These are phyloP conservation scores for Aschersonia sp. DNA, from an alignment of 2,329 filamentous ascomycete species.

Conservation along the genomic window DNA sequence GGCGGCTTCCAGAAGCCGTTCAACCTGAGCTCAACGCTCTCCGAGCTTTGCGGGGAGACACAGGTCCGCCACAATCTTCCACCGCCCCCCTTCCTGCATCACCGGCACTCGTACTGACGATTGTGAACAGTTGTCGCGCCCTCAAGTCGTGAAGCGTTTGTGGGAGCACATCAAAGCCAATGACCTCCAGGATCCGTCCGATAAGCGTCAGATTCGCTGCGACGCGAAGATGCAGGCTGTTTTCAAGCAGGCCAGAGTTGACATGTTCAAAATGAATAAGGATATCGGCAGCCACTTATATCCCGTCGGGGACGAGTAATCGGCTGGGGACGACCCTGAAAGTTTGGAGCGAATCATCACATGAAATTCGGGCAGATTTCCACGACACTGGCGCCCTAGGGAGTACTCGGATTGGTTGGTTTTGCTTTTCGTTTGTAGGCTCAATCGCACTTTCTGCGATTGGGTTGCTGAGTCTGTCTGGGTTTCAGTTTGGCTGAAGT, in stretches of 20 bases:
- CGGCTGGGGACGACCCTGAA: neutral
- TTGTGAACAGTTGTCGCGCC: slow-evolving; percentile 59
- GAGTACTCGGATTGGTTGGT: slow-evolving; percentile 1
- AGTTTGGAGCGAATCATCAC: neutral
- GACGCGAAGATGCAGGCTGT: slow-evolving; percentile 84
- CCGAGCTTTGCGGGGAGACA: slow-evolving; percentile 54
- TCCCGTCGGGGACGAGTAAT: slow-evolving; percentile 54
- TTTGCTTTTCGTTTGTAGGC: neutral
- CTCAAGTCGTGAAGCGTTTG: slow-evolving; percentile 89
- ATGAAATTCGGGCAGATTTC: neutral
- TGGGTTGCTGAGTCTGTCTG: neutral
- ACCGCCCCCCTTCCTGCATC: neutral
- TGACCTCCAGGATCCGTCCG: slow-evolving; percentile 75
- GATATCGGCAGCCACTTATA: slow-evolving; percentile 82
- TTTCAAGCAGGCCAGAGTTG: slow-evolving; percentile 79
- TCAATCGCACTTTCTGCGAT: too few relatives aligned
- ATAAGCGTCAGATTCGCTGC: slow-evolving; percentile 86
- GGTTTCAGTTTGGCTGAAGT: neutral
- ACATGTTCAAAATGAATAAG: slow-evolving; percentile 99
- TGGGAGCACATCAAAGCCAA: slow-evolving; percentile 90
- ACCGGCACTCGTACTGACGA: neutral
- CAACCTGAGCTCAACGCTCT: slow-evolving; percentile 54
- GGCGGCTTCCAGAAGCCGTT: slow-evolving; percentile 89
- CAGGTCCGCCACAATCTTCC: slow-evolving; percentile 32
- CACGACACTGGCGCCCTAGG: slow-evolving; percentile 5